Base-by-base conservation (phyloP, 768 basidiomycete species). In the Dacryopinax spathularia region DNA sequence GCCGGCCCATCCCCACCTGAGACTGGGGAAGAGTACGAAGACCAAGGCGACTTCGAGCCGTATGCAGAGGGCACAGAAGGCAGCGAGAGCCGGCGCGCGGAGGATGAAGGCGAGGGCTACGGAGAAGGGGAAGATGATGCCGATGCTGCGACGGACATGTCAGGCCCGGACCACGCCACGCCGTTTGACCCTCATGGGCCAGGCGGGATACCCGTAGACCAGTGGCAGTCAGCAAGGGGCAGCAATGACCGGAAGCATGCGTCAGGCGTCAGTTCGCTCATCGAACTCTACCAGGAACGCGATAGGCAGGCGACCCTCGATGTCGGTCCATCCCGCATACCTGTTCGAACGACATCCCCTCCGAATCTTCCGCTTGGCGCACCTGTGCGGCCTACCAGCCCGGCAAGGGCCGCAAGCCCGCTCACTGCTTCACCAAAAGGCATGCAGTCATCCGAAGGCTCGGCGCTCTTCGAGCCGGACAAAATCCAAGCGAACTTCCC, bases 271-370 rank as follows among this genome's bases (percentile, higher is more conserved):
- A 63, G 63, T 56, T 48, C 67, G n/a, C 77, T 91, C 60, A 91
- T 91, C 68, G 88, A 90, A 72, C 87, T 91, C 87, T 91, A 89
- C 68, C 82, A 88, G 60, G 86, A 91, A 74, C 76, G 27, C 70
- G 87, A 84, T 77, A 82, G 80, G 68, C 81, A 77, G 34, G 64
- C 67, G 12, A 27, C 35, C 12, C 43, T 34, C 27, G 63, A 39
- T 3, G 27, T 29, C 29, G 35, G 63, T 61, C 69, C 71, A 10
- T 78, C 76, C 63, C 74, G 67, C 60, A 70, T 73, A 15, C 78
- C 74, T 15, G 72, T 79, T 41, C 75, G 73, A 33, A 69, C 71
- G 35, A 20, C 70, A 4, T 61, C 64, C 33, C 62, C 70, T 0
- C 63, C 39, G 1, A 4, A 61, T 25, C 39, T 68, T 25, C 39